These are phyloP conservation scores for Nasturtium officinale DNA, from an alignment of 345 rosid genomes.

Conservation along the genomic window DNA sequence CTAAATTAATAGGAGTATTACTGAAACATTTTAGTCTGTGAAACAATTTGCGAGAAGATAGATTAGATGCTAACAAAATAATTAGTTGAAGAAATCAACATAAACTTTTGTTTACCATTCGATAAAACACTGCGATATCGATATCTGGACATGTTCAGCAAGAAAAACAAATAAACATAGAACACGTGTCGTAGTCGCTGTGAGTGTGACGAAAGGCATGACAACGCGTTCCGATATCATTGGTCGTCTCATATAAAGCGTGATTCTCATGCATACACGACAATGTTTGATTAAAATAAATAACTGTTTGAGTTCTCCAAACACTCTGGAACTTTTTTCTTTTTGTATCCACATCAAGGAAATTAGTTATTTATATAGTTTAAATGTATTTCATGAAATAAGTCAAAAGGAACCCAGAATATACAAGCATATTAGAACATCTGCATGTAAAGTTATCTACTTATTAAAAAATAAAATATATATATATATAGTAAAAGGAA, in stretches of 20 bases:
- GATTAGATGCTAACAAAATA: background rate
- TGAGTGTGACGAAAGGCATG: slow-evolving; percentile 40
- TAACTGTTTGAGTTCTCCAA: background rate
- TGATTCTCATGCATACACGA: background rate
- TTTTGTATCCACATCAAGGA: background rate
- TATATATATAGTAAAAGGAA: too few relatives aligned
- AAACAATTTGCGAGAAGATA: background rate
- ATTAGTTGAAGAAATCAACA: background rate
- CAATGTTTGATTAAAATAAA: slow-evolving; percentile 2
- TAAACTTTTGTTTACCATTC: background rate
- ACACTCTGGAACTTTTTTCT: background rate
- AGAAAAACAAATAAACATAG: background rate
- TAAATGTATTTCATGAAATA: background rate
- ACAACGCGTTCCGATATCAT: slow-evolving; percentile 9
- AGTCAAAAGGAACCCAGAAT: background rate
- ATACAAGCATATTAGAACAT: too few relatives aligned
- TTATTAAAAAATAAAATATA: too few relatives aligned
- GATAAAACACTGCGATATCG: background rate
- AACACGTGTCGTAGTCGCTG: slow-evolving; percentile 1
- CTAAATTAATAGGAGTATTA: background rate
- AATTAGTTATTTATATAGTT: background rate
- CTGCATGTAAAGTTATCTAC: too few relatives aligned
- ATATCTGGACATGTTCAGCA: background rate
- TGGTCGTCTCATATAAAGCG: background rate
- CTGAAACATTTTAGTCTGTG: background rate